phyloP scores from a whole-genome alignment of 495 filamentous ascomycete species.

The Aspergillus incahuasiensis region DNA sequence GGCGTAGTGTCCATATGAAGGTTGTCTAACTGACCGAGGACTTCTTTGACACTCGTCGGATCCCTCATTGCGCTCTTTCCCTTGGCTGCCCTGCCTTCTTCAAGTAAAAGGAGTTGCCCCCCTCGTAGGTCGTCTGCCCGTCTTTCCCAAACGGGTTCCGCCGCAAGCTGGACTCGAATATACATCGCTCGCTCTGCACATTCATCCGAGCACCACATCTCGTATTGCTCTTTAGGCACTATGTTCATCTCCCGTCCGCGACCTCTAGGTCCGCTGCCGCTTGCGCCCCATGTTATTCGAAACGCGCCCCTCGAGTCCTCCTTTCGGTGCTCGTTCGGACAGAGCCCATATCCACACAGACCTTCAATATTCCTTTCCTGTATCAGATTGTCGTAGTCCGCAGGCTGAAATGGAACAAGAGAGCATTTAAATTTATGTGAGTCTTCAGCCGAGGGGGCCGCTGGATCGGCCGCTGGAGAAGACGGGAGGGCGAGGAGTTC shows the following conservation, averaged over 20 bases:
- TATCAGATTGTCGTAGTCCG: constrained; percentile 81
- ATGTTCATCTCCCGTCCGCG: constrained; percentile 50
- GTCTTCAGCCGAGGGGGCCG: constrained; percentile 55
- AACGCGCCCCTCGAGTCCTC: constrained; percentile 40
- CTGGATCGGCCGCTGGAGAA: constrained; percentile 46
- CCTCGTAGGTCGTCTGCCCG: constrained; percentile 37
- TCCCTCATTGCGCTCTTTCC: constrained; percentile 11
- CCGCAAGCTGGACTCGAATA: constrained; percentile 77
- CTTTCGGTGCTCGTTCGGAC: constrained; percentile 51
- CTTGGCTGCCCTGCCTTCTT: constrained; percentile 36
- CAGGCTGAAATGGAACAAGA: constrained; percentile 68
- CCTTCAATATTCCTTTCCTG: constrained; percentile 77
- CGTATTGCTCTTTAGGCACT: constrained; percentile 61
- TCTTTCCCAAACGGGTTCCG: constrained; percentile 73
- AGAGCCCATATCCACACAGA: constrained; percentile 79
- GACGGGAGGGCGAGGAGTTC: constrained; percentile 61
- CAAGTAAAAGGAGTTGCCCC: constrained; percentile 48
- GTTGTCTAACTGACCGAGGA: constrained; percentile 29
- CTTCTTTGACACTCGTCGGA: constrained; percentile 19
- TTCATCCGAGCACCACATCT: constrained; percentile 80
- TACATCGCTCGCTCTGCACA: constrained; percentile 78
- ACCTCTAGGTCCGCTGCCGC: constrained; percentile 49
- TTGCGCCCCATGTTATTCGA: constrained; percentile 45
- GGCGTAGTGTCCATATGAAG: constrained; percentile 19
- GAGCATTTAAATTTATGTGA: constrained; percentile 50